Evolutionary conservation across 495 filamentous ascomycete genomes (phyloP).

Genomic region (Umbilicaria muhlenbergii): DNA sequence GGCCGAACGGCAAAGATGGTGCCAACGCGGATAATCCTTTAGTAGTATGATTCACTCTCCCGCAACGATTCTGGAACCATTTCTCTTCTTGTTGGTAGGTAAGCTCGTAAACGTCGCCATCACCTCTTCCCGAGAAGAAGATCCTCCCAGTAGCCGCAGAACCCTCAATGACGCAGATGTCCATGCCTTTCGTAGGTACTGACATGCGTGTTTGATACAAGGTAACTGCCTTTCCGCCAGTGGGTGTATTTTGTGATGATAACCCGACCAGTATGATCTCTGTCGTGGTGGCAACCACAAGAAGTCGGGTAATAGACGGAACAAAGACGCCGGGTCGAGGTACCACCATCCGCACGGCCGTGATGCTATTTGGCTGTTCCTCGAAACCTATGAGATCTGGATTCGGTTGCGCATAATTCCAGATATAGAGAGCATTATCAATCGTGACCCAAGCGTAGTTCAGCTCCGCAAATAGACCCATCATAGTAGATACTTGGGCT

Average conservation of each 20-base stretch:
- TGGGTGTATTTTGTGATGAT: constrained; percentile 38
- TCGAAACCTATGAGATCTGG: constrained; percentile 87
- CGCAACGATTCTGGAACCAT: constrained; percentile 77
- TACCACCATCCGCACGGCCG: constrained; percentile 63
- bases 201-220: constrained; percentile 79
- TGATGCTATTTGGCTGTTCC: constrained; percentile 72
- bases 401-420: constrained; percentile 85
- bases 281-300: constrained; percentile 72
- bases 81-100: constrained; percentile 92
- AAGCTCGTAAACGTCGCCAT: constrained; percentile 81
- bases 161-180: constrained; percentile 60
- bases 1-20: constrained; percentile 36
- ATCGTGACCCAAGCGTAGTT: constrained; percentile 93
- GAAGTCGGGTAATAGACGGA: constrained; percentile 60
- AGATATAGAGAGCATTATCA: constrained; percentile 89
- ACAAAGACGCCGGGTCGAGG: constrained; percentile 76
- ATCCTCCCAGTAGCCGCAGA: constrained; percentile 67
- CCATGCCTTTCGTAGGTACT: constrained; percentile 50
- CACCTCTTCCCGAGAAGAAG: constrained; percentile 70
- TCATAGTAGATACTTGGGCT: constrained; percentile 65
- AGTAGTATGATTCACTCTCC: constrained; percentile 71
- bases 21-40: constrained; percentile 58
- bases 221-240: constrained; percentile 52
- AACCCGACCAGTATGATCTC: constrained; percentile 78
- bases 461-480: constrained; percentile 86